Base-by-base conservation (phyloP, 192 early-diverging fungal species). In the Coemansia sp. region DNA sequence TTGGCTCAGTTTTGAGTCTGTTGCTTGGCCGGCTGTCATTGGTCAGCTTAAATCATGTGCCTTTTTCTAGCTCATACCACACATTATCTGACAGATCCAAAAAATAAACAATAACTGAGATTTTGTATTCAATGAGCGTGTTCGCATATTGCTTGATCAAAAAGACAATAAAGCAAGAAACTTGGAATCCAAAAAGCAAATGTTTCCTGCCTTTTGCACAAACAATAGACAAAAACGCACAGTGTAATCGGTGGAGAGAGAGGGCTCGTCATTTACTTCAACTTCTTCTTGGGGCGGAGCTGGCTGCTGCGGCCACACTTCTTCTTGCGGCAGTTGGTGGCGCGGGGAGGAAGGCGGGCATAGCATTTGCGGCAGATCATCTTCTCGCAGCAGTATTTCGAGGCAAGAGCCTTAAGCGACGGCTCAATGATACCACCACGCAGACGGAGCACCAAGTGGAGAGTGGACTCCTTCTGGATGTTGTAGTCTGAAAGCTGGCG, bases 311-410 rank as follows among this genome's bases (percentile, higher is more conserved):
- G 95, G 67, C 97, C 95, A 82, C 96, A 99, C 93, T 99, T 99
- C 91, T 93, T 96, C 95, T 99, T 99, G 74, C 97, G 90, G 89
- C 97, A 99, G 93, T 99, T 99, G 84, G 95, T 98, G 70, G 97
- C 97, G 85, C 96, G 93, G 63, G 94, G 94, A 59, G 97, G 97
- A 68, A 99, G 92, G 82, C 96, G 94, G 72, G 97, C 97, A 86
- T 99, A 99, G 88, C 97, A 95, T 88, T 99, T 99, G 85, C 97
- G 93, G 92, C 97, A 99, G 75, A 99, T 93, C 93, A 94, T 94
- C 94, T 98, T 99, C 57, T 99, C 97, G 88, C 97, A 99, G 93
- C 96, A 96, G 91, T 92, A 99, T 88, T 96, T 98, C 84, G 93
- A 94, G 72, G 97, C 97, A 67, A 99, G 87, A 60, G 91, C 94